Conservation (phyloP, 192 early-diverging fungal genomes). For the Mortierella claussenii region DNA sequence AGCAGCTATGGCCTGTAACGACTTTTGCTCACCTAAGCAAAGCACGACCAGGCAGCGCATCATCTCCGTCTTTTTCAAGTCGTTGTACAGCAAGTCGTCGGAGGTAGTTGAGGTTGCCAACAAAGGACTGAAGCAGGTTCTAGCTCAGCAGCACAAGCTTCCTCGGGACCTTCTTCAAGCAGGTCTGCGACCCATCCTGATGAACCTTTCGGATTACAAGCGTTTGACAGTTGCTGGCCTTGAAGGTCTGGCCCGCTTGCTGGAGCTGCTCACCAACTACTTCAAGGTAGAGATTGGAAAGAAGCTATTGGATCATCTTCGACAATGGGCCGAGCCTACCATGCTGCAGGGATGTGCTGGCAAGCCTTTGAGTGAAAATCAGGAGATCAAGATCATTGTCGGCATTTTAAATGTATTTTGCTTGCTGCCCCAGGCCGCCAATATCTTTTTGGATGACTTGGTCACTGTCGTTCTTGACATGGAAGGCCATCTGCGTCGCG, state of each 20-base stretch:
- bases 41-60: conserved; percentile 86
- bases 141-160: conserved; percentile 85
- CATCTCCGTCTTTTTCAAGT: conserved; percentile 98
- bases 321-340: conserved; percentile 90
- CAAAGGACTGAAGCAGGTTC: conserved; percentile 85
- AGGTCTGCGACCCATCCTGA: conserved; percentile 94
- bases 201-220: conserved; percentile 95
- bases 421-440: conserved; percentile 88
- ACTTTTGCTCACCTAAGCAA: conserved; percentile 81
- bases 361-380: conserved; percentile 88
- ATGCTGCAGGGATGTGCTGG: conserved; percentile 83
- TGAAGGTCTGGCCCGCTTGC: conserved; percentile 92
- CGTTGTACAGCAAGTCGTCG: conserved; percentile 92
- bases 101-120: conserved; percentile 97
- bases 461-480: conserved; percentile 88
- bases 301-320: conserved; percentile 95
- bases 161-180: conserved; percentile 95
- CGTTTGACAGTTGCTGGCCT: conserved; percentile 91
- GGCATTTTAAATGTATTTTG: conserved; percentile 95
- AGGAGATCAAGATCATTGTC: conserved; percentile 94
- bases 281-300: conserved; percentile 99
- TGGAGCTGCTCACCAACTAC: conserved; percentile 95
- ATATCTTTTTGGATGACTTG: conserved; percentile 92
- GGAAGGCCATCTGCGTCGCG: conserved; percentile 83
- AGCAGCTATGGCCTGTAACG: conserved; percentile 90